Base-by-base conservation (phyloP, 1,284 basidiomycete genomes). In the Abortiporus biennis region DNA sequence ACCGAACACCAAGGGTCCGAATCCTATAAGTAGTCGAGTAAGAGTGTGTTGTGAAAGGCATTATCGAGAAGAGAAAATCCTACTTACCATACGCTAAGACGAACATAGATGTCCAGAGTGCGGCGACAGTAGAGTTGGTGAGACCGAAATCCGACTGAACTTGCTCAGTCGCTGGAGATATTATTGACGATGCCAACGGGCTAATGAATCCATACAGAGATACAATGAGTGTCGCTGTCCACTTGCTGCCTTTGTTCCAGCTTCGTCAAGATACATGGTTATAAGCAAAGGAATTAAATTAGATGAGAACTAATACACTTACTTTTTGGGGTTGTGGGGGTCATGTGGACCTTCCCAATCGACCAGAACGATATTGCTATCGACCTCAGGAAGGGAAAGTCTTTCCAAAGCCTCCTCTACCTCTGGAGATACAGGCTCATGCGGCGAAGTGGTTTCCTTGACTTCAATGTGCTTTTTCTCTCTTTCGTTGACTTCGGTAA, bases 171-270 rank as follows among this genome's bases (percentile, higher is more conserved):
- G 84, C 81, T 0, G 85, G 83, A 0, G 88, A 80, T 23, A 85
- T 69, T 75, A 87, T 84, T n/a, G 80, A 74, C 3, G 80, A 81
- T 1, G 81, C 76, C 3, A 82, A 68, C 0, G 80, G 80, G 6
- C 71, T 73, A 42, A 85, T 79, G 53, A 84, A 82, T 0, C 78
- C 80, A 57, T 79, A 80, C 0, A 72, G 67, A 5, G 78, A 82
- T 0, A 85, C 76, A 30, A 81, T 69, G 17, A 69, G 45, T 0
- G 78, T 81, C 0, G 80, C 76, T 1, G 69, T 68, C 76, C 81
- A 79, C 68, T 83, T 84, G 45, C 69, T 67, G 32, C 60, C 61
- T 46, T 65, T 70, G 0, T 65, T 53, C 84, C 85, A 87, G 59
- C 78, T 80, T 8, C 27, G 27, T 29, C 8, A 8, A 29, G n/a